phyloP scores from a whole-genome alignment of 345 rosid genomes.

The Adansonia digitata region DNA sequence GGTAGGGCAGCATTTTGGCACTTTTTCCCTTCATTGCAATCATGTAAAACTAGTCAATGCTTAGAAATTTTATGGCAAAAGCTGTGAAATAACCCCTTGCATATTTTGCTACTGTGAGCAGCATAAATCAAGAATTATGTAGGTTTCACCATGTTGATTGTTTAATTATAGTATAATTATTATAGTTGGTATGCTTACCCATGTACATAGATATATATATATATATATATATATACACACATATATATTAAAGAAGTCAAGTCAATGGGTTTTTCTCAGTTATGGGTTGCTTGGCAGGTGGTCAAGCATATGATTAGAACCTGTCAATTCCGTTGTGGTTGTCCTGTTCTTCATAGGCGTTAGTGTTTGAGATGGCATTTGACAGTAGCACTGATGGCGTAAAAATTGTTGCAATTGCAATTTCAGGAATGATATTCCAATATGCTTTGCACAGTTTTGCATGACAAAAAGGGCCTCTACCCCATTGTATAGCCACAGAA shows the following conservation, averaged over 20 bases:
- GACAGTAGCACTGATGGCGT: no score
- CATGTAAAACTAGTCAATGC: slow-evolving; percentile 20
- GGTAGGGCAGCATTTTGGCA: slow-evolving; percentile 23
- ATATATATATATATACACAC: no score
- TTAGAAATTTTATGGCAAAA: slow-evolving; percentile 16
- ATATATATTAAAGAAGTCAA: no score
- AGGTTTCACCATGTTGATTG: no score
- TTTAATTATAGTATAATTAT: no score
- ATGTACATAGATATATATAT: no score
- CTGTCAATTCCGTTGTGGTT: neutral
- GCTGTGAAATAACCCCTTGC: slow-evolving; percentile 17
- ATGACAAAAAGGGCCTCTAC: neutral
- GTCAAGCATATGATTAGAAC: neutral
- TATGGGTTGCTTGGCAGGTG: neutral
- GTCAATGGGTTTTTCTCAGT: no score
- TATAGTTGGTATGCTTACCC: no score
- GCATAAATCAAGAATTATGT: no score
- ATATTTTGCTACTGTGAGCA: neutral
- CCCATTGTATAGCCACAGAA: no score
- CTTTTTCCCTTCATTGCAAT: neutral
- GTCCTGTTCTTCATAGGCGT: no score
- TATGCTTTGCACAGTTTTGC: neutral
- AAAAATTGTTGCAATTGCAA: neutral
- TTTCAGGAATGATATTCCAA: neutral
- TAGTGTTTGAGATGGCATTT: no score